Evolutionary conservation across 768 basidiomycete species (phyloP).

Genomic region (Lentinula sp.): DNA sequence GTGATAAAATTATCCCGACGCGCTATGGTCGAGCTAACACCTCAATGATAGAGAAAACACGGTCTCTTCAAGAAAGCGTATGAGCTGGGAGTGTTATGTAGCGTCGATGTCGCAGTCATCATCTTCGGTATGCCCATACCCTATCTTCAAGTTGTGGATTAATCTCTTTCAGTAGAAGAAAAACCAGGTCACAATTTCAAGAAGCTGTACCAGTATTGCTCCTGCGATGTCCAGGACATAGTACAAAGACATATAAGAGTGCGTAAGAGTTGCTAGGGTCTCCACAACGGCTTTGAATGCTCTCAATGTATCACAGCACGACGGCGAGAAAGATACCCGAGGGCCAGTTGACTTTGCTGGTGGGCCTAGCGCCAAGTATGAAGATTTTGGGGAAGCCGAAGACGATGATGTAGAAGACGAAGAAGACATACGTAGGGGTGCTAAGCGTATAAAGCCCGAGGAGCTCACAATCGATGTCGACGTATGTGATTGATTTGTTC

Average conservation of each 20-base stretch:
- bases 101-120: constrained; percentile 84
- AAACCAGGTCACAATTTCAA: constrained; percentile 70
- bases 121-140: constrained; percentile 47
- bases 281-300: background rate
- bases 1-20: constrained; percentile 28
- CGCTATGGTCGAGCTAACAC: constrained; percentile 12
- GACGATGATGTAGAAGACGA: constrained; percentile 38
- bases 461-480: constrained; percentile 11
- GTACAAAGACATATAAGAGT: constrained; percentile 57
- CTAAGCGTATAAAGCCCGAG: constrained; percentile 5
- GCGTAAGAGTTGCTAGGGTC: background rate
- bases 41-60: constrained; percentile 64
- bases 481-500: background rate
- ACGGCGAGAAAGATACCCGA: constrained; percentile 44
- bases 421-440: constrained; percentile 19
- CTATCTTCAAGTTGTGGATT: constrained; percentile 4
- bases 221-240: constrained; percentile 61
- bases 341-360: constrained; percentile 42
- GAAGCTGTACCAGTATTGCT: constrained; percentile 77
- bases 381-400: constrained; percentile 31
- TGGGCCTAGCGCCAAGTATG: constrained; percentile 18
- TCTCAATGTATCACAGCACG: constrained; percentile 25
- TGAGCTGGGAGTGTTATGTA: constrained; percentile 86
- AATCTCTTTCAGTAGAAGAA: constrained; percentile 59
- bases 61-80: constrained; percentile 91